Percentiles rank a stretch among this genome's conserved stretches.
These are phyloP conservation scores for Euphrasia arctica DNA, from an alignment of 305 asterid species.

Conservation along the genomic window DNA sequence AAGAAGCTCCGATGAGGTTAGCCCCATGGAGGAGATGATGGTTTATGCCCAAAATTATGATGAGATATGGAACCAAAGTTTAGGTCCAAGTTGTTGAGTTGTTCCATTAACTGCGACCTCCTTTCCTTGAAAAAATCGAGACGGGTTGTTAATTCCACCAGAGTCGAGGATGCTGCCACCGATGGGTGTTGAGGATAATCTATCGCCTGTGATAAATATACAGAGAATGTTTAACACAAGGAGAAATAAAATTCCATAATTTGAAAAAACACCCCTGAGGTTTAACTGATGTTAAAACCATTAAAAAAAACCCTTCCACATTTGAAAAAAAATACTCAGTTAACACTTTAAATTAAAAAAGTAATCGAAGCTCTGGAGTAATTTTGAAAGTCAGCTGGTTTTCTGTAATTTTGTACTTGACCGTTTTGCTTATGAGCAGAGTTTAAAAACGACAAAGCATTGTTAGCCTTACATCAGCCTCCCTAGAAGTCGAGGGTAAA, in stretches of 20 bases:
- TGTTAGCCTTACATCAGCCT: conserved; percentile 57
- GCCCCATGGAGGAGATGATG: conserved; percentile 86
- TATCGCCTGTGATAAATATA: conserved; percentile 40
- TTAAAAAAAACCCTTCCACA: no score
- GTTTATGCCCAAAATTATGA: conserved; percentile 65
- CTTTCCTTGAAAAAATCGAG: conserved; percentile 95
- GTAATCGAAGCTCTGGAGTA: no score
- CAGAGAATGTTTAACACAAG: not conserved
- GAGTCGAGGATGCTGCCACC: conserved; percentile 68
- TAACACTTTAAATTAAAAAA: no score
- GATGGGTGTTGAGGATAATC: conserved; percentile 67
- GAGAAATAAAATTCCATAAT: not conserved
- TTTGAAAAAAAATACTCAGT: no score
- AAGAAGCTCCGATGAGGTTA: conserved; percentile 26
- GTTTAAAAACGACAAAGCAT: conserved; percentile 5
- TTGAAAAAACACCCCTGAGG: not conserved
- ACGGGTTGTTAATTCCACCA: conserved; percentile 91
- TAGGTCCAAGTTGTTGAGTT: conserved; percentile 79
- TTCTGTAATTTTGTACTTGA: no score
- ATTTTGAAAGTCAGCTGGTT: no score
- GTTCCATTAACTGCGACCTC: conserved; percentile 97
- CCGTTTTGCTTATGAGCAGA: conserved; percentile 1
- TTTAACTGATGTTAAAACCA: no score
- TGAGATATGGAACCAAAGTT: conserved; percentile 64
- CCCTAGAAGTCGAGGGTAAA: conserved; percentile 78